phyloP scores from a whole-genome alignment of 2,329 filamentous ascomycete species.

The Stemphylium lycopersici region DNA sequence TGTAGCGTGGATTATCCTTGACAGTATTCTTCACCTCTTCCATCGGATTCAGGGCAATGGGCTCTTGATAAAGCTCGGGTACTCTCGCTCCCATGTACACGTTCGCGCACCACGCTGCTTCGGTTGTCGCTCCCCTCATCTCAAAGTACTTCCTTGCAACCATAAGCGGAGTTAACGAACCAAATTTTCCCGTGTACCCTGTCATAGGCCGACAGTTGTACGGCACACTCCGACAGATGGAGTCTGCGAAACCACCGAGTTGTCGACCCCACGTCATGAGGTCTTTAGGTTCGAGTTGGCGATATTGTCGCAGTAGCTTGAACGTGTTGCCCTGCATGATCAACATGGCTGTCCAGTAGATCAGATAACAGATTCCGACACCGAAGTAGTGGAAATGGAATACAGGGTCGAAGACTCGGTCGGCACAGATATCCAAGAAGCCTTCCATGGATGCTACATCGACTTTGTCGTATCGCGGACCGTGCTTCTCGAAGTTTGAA shows the following conservation, averaged over 20 bases:
- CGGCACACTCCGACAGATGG: slow-evolving; percentile 42
- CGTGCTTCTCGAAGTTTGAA: slow-evolving; percentile 36
- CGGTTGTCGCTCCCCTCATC: slow-evolving; percentile 31
- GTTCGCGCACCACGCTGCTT: slow-evolving; percentile 39
- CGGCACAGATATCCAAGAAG: slow-evolving; percentile 35
- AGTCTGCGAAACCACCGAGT: slow-evolving; percentile 38
- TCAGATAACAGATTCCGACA: slow-evolving; percentile 42
- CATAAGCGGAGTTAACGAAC: slow-evolving; percentile 43
- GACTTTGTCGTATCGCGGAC: slow-evolving; percentile 39
- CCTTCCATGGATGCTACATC: slow-evolving; percentile 29
- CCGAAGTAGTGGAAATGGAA: slow-evolving; percentile 43
- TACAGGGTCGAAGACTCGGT: slow-evolving; percentile 36
- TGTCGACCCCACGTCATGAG: slow-evolving; percentile 42
- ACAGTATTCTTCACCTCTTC: slow-evolving; percentile 36
- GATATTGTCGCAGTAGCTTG: slow-evolving; percentile 32
- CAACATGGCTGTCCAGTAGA: slow-evolving; percentile 47
- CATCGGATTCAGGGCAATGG: slow-evolving; percentile 34
- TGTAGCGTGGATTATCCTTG: slow-evolving; percentile 27
- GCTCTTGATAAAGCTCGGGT: slow-evolving; percentile 39
- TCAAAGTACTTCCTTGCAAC: slow-evolving; percentile 46
- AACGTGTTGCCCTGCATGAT: slow-evolving; percentile 46
- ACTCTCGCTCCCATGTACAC: slow-evolving; percentile 40
- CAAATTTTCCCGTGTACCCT: slow-evolving; percentile 43
- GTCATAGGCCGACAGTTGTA: slow-evolving; percentile 36
- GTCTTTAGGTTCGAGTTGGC: slow-evolving; percentile 36